Conservation (phyloP, 148 eudicot genomes). For the Hydrangea macrophylla region DNA sequence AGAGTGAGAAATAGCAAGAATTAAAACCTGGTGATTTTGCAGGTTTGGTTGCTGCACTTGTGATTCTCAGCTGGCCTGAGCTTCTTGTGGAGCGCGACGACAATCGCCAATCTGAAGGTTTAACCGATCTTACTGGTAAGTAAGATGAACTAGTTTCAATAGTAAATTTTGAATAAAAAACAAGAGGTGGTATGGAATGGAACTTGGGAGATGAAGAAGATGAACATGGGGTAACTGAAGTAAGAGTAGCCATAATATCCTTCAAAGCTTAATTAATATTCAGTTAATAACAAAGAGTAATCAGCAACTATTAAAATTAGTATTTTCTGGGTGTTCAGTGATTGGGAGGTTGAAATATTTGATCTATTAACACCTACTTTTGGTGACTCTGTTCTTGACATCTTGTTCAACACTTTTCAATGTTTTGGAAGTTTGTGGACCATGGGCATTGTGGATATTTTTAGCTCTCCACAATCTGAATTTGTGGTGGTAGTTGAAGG, state of each 20-base stretch:
- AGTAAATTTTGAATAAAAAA: constrained; percentile 21
- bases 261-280: constrained; percentile 1
- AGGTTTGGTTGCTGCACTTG: constrained; percentile 76
- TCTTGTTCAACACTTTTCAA: constrained; percentile 10
- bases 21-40: constrained; percentile 99
- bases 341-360: background rate
- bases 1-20: constrained; percentile 6
- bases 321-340: background rate
- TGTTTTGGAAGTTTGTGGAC: constrained; percentile 18
- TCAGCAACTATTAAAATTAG: background rate
- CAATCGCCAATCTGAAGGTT: constrained; percentile 15
- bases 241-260: constrained; percentile 55
- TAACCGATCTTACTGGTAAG: constrained; percentile 15
- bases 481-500: constrained; percentile 40
- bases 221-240: constrained; percentile 56
- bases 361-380: background rate
- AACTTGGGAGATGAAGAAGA: constrained; percentile 46
- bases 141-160: constrained; percentile 27
- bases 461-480: constrained; percentile 30
- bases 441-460: constrained; percentile 33
- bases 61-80: constrained; percentile 43
- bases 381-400: background rate
- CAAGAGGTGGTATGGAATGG: constrained; percentile 20
- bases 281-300: background rate
- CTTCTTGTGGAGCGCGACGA: constrained; percentile 17